Percentiles rank a stretch among this genome's conserved stretches.
These are phyloP conservation scores for Fraxinus quadrangulata DNA, from an alignment of 257 asterid genomes.

Conservation along the genomic window DNA sequence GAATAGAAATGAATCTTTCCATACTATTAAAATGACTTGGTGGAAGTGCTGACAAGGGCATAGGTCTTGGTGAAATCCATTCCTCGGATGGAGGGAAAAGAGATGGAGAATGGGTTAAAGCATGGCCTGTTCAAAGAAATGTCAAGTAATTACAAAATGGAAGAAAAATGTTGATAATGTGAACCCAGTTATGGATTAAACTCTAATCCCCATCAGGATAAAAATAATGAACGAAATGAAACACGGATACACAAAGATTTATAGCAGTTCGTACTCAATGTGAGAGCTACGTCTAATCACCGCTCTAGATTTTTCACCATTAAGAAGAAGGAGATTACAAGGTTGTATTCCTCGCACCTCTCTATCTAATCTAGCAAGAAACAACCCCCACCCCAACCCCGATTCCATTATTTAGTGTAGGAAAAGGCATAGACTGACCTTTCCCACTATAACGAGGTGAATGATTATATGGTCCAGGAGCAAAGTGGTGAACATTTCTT, in stretches of 20 bases:
- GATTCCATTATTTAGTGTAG: neutral
- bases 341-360: neutral
- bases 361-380: neutral
- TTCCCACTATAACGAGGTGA: conserved; percentile 33
- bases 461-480: conserved; percentile 41
- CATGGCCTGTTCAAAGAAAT: conserved; percentile 39
- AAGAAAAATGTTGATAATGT: conserved; percentile 3
- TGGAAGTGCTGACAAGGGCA: conserved; percentile 52
- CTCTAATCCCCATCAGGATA: neutral
- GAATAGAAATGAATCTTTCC: neutral
- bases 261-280: neutral
- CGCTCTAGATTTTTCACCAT: neutral
- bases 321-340: neutral
- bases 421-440: conserved; percentile 39
- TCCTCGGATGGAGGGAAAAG: conserved; percentile 38
- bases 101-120: conserved; percentile 43
- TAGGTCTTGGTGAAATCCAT: conserved; percentile 34
- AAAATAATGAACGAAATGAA: neutral
- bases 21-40: conserved; percentile 43
- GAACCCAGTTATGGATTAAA: neutral
- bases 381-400: neutral
- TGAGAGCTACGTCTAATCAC: neutral
- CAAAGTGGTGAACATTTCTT: conserved; percentile 41
- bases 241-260: neutral
- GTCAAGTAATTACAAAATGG: neutral